A percentile compares a stretch with the other conserved stretches of the same genome.
phyloP scores from a whole-genome alignment of 805 yeast genomes.

The Starmerella apis region DNA sequence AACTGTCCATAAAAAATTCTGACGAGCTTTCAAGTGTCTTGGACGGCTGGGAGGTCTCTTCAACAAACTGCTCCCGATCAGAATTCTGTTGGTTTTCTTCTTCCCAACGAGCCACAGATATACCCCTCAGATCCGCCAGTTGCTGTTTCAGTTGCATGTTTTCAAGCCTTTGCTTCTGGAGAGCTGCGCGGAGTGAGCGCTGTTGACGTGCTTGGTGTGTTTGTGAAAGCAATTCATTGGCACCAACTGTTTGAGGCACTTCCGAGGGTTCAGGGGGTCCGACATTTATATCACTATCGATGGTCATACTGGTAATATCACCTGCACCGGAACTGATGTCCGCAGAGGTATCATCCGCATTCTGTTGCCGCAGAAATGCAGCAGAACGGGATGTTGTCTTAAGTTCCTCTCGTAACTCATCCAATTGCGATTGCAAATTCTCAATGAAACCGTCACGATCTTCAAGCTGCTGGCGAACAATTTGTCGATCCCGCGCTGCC shows the following conservation, averaged over 20 bases:
- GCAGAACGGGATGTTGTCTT: neutral
- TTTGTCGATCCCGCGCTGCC: slow-evolving; percentile 2
- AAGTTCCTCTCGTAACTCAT: slow-evolving; percentile 5
- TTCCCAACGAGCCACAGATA: neutral
- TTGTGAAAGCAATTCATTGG: slow-evolving; percentile 8
- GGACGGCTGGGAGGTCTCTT: neutral
- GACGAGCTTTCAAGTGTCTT: neutral
- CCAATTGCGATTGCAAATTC: slow-evolving; percentile 12
- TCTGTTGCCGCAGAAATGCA: neutral
- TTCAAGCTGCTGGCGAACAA: slow-evolving; percentile 5
- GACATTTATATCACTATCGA: slow-evolving; percentile 4
- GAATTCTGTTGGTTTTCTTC: neutral
- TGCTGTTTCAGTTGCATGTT: slow-evolving; percentile 7
- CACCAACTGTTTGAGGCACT: slow-evolving; percentile 7
- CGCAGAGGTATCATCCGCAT: neutral
- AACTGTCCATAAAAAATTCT: neutral
- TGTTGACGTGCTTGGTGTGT: slow-evolving; percentile 2
- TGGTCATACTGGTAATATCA: neutral
- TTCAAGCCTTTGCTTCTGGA: slow-evolving; percentile 11
- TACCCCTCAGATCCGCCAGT: slow-evolving; percentile 7
- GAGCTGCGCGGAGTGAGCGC: neutral
- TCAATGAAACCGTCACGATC: slow-evolving; percentile 13
- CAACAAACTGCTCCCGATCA: neutral
- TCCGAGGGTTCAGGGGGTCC: neutral
- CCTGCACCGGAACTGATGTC: neutral